These are phyloP conservation scores for Piper longum DNA, from an alignment of 164 flowering plant species.

Conservation along the genomic window DNA sequence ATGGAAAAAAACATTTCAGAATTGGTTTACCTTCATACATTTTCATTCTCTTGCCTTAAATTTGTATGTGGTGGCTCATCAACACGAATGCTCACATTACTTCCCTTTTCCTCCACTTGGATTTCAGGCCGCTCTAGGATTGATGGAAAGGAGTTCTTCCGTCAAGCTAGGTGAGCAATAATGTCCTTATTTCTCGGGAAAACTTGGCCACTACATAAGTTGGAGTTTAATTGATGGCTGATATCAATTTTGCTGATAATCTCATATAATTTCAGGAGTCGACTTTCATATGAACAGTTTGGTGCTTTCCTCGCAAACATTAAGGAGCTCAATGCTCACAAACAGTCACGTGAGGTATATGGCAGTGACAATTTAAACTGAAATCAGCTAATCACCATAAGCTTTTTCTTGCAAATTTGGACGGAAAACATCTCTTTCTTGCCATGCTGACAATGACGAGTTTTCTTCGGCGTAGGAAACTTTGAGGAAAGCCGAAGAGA, in stretches of 20 bases:
- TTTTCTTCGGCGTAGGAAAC: conserved; percentile 48
- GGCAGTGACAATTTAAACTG: too few species aligned
- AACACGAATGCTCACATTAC: neutral
- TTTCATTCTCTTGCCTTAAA: too few species aligned
- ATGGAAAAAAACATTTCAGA: too few species aligned
- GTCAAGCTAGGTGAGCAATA: conserved; percentile 72
- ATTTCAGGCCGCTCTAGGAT: conserved; percentile 54
- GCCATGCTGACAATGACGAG: neutral
- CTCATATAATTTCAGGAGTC: conserved; percentile 42
- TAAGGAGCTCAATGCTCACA: conserved; percentile 87
- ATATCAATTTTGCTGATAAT: too few species aligned
- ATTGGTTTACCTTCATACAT: too few species aligned
- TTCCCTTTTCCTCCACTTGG: neutral
- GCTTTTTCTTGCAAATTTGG: neutral
- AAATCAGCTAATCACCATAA: neutral
- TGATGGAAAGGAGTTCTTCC: conserved; percentile 97
- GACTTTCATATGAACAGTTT: conserved; percentile 83
- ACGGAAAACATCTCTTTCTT: neutral
- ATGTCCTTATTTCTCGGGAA: neutral
- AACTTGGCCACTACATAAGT: neutral
- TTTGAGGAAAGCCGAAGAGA: conserved; percentile 80
- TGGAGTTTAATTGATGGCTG: neutral
- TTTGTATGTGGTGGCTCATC: neutral
- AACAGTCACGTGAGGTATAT: conserved; percentile 84
- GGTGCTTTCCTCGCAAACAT: conserved; percentile 87